Conservation (phyloP, 73 alveolate genomes). For the Paramecium caudatum region DNA sequence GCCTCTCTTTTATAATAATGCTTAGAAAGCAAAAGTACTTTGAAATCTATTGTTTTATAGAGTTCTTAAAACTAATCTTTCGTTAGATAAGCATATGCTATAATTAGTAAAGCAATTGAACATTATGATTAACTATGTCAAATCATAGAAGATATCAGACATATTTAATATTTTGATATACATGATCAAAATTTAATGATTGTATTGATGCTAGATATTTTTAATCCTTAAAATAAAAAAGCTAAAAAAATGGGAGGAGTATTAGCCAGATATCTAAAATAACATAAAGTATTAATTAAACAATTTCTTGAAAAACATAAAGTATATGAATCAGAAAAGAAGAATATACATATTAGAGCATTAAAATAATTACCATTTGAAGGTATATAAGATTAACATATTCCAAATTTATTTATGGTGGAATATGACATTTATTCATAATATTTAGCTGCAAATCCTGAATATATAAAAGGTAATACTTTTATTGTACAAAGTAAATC, state of each 20-base stretch:
- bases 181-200: constrained; percentile 15
- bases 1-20: neutral
- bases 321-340: constrained; percentile 9
- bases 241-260: constrained; percentile 67
- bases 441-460: constrained; percentile 18
- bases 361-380: neutral
- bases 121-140: constrained; percentile 17
- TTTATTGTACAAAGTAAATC: constrained; percentile 69
- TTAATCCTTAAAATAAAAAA: constrained; percentile 52
- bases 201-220: constrained; percentile 49
- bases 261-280: constrained; percentile 32
- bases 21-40: neutral
- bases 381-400: constrained; percentile 27
- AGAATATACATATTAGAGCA: constrained; percentile 13
- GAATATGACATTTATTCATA: constrained; percentile 45
- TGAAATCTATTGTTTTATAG: constrained; percentile 42
- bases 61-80: constrained; percentile 24
- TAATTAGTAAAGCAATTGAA: constrained; percentile 31
- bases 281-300: constrained; percentile 12
- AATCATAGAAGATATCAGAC: neutral
- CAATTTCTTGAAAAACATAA: constrained; percentile 1
- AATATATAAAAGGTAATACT: constrained; percentile 26
- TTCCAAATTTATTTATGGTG: constrained; percentile 65
- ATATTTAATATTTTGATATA: neutral
- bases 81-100: constrained; percentile 50